Evolutionary conservation across 2,329 filamentous ascomycete species (phyloP).

Genomic region (Aspergillus puulaauensis): DNA sequence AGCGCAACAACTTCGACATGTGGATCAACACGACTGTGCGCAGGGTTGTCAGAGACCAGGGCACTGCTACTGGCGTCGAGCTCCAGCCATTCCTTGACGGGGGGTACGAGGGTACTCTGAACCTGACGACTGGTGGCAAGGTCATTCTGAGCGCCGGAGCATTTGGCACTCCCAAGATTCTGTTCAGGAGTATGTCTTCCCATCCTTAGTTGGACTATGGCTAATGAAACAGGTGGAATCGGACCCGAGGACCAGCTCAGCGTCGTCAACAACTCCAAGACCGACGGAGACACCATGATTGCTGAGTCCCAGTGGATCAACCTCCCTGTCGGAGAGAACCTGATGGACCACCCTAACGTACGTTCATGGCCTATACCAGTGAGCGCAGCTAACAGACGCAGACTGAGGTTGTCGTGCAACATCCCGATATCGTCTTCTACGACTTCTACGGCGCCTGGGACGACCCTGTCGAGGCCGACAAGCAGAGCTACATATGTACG

Average conservation of each 20-base stretch:
- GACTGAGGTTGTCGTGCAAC: slow-evolving; percentile 16
- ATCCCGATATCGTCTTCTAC: slow-evolving; percentile 26
- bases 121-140: slow-evolving; percentile 62
- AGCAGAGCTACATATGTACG: slow-evolving; percentile 13
- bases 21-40: slow-evolving; percentile 67
- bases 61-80: slow-evolving; percentile 57
- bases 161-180: slow-evolving; percentile 68
- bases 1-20: slow-evolving; percentile 64
- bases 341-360: slow-evolving; percentile 44
- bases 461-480: slow-evolving; percentile 13
- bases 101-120: slow-evolving; percentile 50
- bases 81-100: slow-evolving; percentile 19
- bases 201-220: too few species aligned
- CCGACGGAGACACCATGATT: slow-evolving; percentile 43
- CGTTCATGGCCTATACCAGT: background rate
- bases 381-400: slow-evolving; percentile 7
- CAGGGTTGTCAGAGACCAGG: slow-evolving; percentile 63
- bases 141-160: slow-evolving; percentile 68
- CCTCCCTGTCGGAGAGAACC: slow-evolving; percentile 52
- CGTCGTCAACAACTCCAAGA: slow-evolving; percentile 37
- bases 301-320: slow-evolving; percentile 49
- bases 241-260: slow-evolving; percentile 55
- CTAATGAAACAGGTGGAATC: slow-evolving; percentile 50
- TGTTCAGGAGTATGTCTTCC: slow-evolving; percentile 50
- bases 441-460: slow-evolving; percentile 17